Evolutionary conservation across 495 filamentous ascomycete species (phyloP).

Genomic region (Chaetomium tenue): DNA sequence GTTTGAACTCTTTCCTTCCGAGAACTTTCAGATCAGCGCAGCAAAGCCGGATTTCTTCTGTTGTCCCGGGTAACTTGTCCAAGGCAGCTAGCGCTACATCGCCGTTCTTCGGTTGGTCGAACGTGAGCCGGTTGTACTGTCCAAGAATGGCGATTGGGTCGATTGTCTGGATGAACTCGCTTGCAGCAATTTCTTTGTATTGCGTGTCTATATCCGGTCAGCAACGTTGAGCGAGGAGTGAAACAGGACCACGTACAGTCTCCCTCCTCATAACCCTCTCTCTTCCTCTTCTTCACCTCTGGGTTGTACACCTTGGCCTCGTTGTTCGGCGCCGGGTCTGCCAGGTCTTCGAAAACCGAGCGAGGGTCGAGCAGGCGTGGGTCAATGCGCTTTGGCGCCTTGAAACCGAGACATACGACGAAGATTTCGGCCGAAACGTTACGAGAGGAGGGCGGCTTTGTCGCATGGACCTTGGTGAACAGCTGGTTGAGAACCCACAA

Average conservation of each 20-base stretch:
- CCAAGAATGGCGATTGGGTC: constrained; percentile 97
- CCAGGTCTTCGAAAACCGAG: constrained; percentile 92
- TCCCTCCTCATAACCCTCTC: constrained; percentile 96
- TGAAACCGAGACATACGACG: constrained; percentile 89
- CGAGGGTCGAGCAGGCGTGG: constrained; percentile 88
- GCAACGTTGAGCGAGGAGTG: neutral
- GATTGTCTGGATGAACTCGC: constrained; percentile 89
- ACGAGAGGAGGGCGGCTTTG: constrained; percentile 92
- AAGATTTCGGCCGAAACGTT: constrained; percentile 98
- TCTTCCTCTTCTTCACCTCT: constrained; percentile 92
- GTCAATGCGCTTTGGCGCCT: constrained; percentile 86
- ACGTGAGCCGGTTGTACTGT: constrained; percentile 76
- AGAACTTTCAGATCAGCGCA: constrained; percentile 88
- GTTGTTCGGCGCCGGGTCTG: constrained; percentile 85
- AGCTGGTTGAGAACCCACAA: constrained; percentile 98
- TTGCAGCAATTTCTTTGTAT: constrained; percentile 81
- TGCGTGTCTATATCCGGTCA: constrained; percentile 57
- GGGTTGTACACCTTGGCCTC: constrained; percentile 98
- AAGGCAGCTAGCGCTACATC: constrained; percentile 85
- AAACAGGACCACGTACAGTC: constrained; percentile 50
- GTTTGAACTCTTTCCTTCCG: constrained; percentile 91
- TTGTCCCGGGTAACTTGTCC: constrained; percentile 89
- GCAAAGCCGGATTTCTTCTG: constrained; percentile 77
- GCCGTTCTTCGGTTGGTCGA: constrained; percentile 71
- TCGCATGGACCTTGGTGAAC: constrained; percentile 91